Conservation (phyloP, 2,329 filamentous ascomycete genomes). For the Colletotrichum australisinense region DNA sequence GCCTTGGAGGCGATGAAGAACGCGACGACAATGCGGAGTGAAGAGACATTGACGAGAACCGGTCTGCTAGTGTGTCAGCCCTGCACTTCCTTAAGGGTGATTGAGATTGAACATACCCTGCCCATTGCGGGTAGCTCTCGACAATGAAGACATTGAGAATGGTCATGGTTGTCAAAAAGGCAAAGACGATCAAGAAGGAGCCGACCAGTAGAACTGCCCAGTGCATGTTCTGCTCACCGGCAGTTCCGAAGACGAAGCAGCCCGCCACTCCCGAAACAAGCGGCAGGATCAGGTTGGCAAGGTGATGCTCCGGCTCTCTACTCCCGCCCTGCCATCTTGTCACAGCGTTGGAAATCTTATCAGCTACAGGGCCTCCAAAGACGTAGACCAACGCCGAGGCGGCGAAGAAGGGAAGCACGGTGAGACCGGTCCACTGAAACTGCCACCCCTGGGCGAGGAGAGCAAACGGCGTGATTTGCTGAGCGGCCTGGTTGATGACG, state of each 20-base stretch:
- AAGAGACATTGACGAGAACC: slow-evolving; percentile 47
- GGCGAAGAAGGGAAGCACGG: slow-evolving; percentile 40
- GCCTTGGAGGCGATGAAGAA: slow-evolving; percentile 44
- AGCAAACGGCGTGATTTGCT: slow-evolving; percentile 38
- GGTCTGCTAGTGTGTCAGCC: slow-evolving; percentile 37
- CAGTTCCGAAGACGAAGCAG: slow-evolving; percentile 45
- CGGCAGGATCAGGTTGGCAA: slow-evolving; percentile 45
- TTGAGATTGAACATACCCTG: not conserved
- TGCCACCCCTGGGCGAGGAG: slow-evolving; percentile 40
- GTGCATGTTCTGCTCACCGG: slow-evolving; percentile 40
- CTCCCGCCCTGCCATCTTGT: slow-evolving; percentile 41
- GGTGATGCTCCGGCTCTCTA: slow-evolving; percentile 47
- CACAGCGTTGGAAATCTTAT: slow-evolving; percentile 42
- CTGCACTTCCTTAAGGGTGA: rapidly evolving
- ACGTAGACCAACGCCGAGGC: slow-evolving; percentile 38
- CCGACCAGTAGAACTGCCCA: slow-evolving; percentile 43
- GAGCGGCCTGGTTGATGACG: slow-evolving; percentile 42
- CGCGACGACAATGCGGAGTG: slow-evolving; percentile 44
- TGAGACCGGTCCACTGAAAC: slow-evolving; percentile 44
- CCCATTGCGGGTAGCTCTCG: slow-evolving; percentile 45
- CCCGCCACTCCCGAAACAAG: slow-evolving; percentile 43
- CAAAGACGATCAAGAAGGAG: slow-evolving; percentile 44
- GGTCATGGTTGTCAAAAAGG: slow-evolving; percentile 41
- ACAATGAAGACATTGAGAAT: slow-evolving; percentile 46
- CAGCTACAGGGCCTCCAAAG: slow-evolving; percentile 44